phyloP scores from a whole-genome alignment of 768 basidiomycete genomes.

The Piloderma croceum region DNA sequence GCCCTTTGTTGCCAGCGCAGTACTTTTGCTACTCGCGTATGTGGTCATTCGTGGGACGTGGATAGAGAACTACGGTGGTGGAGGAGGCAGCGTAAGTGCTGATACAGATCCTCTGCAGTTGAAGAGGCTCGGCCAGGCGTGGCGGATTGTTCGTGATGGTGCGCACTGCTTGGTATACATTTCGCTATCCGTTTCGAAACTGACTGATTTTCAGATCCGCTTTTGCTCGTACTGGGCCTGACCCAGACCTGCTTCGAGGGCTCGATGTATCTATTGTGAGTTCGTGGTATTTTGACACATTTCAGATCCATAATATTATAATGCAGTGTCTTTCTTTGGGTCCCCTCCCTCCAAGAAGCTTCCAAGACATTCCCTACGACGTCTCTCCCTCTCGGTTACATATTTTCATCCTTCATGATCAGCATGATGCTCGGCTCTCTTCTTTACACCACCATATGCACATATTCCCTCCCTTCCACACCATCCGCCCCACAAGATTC shows the following conservation, averaged over 20 bases:
- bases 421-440: slow-evolving; percentile 79
- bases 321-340: slow-evolving; percentile 82
- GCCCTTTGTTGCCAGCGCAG: slow-evolving; percentile 64
- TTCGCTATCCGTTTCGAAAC: background rate
- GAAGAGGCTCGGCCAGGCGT: slow-evolving; percentile 48
- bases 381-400: slow-evolving; percentile 65
- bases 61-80: slow-evolving; percentile 65
- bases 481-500: slow-evolving; percentile 25
- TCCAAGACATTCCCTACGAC: slow-evolving; percentile 30
- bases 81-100: slow-evolving; percentile 22
- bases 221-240: slow-evolving; percentile 59
- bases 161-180: background rate
- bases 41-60: slow-evolving; percentile 52
- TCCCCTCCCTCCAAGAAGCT: slow-evolving; percentile 65
- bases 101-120: slow-evolving; percentile 44
- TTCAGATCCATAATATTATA: no score
- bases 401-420: slow-evolving; percentile 78
- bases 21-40: slow-evolving; percentile 48
- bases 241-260: slow-evolving; percentile 81
- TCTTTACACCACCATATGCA: slow-evolving; percentile 51
- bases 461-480: slow-evolving; percentile 21
- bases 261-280: slow-evolving; percentile 83
- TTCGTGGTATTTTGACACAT: no score
- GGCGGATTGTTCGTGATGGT: slow-evolving; percentile 53
- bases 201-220: slow-evolving; percentile 38